These are phyloP conservation scores for Gnaphalium uliginosum DNA, from an alignment of 129 eudicot species.

Conservation along the genomic window DNA sequence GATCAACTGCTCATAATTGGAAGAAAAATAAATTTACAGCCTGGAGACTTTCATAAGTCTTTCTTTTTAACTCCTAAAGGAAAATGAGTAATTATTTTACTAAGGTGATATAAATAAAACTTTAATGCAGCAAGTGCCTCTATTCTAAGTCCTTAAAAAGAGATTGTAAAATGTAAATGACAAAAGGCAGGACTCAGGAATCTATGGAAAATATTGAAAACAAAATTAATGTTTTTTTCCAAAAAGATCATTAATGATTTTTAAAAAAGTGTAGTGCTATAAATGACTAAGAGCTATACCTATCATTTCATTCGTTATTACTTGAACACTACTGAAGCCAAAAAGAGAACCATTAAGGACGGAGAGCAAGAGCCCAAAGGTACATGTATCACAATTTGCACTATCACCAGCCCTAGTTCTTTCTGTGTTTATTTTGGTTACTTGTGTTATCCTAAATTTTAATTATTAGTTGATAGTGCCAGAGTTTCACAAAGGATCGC, in stretches of 20 bases:
- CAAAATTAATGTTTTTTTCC: constrained; percentile 6
- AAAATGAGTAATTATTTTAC: constrained; percentile 6
- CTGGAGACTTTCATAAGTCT: not conserved
- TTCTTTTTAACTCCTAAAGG: constrained; percentile 10
- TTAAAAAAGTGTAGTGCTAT: not conserved
- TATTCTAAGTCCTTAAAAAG: constrained; percentile 12
- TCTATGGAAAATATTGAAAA: not conserved
- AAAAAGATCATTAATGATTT: constrained; percentile 5
- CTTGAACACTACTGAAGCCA: not conserved
- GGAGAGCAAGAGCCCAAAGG: constrained; percentile 19
- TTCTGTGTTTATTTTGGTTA: not conserved
- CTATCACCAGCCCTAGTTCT: constrained; percentile 6
- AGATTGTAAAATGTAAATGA: constrained; percentile 1
- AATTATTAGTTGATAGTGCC: not conserved
- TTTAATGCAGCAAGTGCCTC: constrained; percentile 4
- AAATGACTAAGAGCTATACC: constrained; percentile 11
- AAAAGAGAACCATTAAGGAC: constrained; percentile 4
- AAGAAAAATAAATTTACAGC: constrained; percentile 6
- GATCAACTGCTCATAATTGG: constrained; percentile 19
- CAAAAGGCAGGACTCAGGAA: constrained; percentile 13
- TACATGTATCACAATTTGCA: constrained; percentile 14
- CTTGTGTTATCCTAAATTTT: not conserved
- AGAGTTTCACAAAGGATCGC: not conserved
- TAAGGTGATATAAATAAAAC: not conserved
- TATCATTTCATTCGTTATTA: constrained; percentile 6